Evolutionary conservation across 306 rosid species (phyloP), one percentile per base, ranked within the genome.

Genomic region (Inga oerstediana): DNA sequence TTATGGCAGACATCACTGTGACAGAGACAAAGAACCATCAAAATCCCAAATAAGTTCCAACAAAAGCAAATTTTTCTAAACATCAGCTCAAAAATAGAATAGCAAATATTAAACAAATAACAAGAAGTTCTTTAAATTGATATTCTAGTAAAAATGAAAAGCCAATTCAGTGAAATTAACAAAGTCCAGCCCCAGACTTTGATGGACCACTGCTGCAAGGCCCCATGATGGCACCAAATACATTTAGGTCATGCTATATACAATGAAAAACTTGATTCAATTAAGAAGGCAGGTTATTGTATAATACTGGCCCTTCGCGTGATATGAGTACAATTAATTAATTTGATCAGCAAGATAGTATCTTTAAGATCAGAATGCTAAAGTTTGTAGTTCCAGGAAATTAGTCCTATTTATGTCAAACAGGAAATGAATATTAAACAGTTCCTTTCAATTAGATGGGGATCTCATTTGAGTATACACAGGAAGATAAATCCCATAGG

Each of bases 1-100:
- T 96, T 79, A 93, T 92, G 75, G 99, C 97, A 73, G 99, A 96
- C 94, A 91, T 91, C 90, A 96, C 99, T 92, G 93, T 66, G 84
- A 79, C 69, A 84, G 86, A 83, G 46, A 58, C 64, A 58, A 15
- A 49, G 64, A 30, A 84, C 58, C 72, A 66, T 61, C 67, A 45
- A 72, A 70, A 37, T 85, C 81, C 80, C 34, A 75, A 58, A 72
- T 30, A 74, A 78, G 80, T 52, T 69, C 56, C 39, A 68, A 71
- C n/a, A 67, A 80, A 44, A 73, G 68, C 45, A 72, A 46, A 7
- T 14, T 27, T 79, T 72, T 79, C 69, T 30, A 3, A 64, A 65
- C 83, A 76, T 32, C 49, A 15, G 20, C 72, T 37, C 39, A 69
- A 43, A 43, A 58, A 43, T 1, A 54, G 48, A 58, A 75, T 27